Conservation (phyloP, 768 basidiomycete species). For the Multifurca ochricompacta region DNA sequence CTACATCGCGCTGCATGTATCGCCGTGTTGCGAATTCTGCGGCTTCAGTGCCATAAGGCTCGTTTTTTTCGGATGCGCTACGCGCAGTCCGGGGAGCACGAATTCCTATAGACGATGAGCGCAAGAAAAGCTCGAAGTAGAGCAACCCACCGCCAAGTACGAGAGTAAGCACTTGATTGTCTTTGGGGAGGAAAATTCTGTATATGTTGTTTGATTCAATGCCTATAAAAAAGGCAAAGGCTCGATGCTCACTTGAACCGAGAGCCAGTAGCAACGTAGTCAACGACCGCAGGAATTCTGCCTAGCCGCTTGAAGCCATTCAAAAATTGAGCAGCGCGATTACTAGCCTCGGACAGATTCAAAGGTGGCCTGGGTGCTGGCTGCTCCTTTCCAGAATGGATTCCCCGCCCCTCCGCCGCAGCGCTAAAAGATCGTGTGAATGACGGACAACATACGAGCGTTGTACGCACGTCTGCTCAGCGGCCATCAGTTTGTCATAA, state of each 20-base stretch:
- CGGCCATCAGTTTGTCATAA: conserved; percentile 92
- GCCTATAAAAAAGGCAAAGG: conserved; percentile 6
- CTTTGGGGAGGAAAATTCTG: conserved; percentile 79
- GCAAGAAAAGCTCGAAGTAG: background rate
- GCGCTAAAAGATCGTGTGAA: conserved; percentile 44
- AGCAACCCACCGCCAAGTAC: conserved; percentile 66
- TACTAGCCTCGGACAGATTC: conserved; percentile 82
- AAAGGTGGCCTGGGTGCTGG: conserved; percentile 71
- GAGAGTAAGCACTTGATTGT: conserved; percentile 88
- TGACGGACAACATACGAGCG: background rate
- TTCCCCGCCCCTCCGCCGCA: conserved; percentile 64
- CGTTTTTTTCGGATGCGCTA: conserved; percentile 71
- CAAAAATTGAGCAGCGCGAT: conserved; percentile 80
- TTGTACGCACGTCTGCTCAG: conserved; percentile 74
- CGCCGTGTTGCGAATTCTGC: conserved; percentile 67
- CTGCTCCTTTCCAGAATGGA: conserved; percentile 90
- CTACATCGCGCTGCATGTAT: conserved; percentile 93
- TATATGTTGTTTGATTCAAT: background rate
- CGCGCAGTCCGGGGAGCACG: conserved; percentile 85
- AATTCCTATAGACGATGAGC: conserved; percentile 49
- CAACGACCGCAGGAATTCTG: conserved; percentile 76
- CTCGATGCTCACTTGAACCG: conserved; percentile 70
- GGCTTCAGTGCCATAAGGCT: conserved; percentile 83
- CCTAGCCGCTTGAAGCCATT: conserved; percentile 89
- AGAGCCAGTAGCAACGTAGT: conserved; percentile 90